A percentile compares a stretch with the other conserved stretches of the same genome.
Evolutionary conservation across 805 yeast genomes (phyloP).

Genomic region (Hanseniaspora lindneri): DNA sequence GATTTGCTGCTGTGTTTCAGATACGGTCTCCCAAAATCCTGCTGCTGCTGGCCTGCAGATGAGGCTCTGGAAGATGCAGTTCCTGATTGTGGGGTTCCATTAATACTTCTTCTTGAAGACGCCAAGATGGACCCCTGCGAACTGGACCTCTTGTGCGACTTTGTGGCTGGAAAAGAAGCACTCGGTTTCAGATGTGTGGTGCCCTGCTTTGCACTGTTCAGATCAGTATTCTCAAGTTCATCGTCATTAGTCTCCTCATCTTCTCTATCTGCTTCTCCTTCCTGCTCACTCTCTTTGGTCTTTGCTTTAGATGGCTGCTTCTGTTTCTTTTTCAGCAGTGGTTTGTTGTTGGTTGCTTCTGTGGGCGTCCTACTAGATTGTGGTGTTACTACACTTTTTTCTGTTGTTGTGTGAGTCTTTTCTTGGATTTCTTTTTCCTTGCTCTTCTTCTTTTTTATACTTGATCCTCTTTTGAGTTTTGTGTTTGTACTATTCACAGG

Average conservation of each 20-base stretch:
- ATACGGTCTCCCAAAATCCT: not conserved
- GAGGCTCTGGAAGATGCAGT: constrained; percentile 11
- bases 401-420: not conserved
- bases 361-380: not conserved
- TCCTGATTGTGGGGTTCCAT: not conserved
- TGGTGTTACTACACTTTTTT: not conserved
- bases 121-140: constrained; percentile 11
- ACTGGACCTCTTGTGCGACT: constrained; percentile 5
- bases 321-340: constrained; percentile 5
- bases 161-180: not conserved
- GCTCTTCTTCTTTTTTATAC: not conserved
- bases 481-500: constrained; percentile 1
- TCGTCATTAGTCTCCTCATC: constrained; percentile 9
- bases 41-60: not conserved
- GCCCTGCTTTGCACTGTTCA: too few relatives aligned
- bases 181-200: not conserved
- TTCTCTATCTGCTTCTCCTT: constrained; percentile 5
- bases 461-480: not conserved
- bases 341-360: constrained; percentile 7
- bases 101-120: not conserved
- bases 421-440: too few relatives aligned
- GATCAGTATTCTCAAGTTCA: not conserved
- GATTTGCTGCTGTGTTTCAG: not conserved
- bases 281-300: not conserved
- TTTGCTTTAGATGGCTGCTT: not conserved